Base-by-base conservation (phyloP, 164 flowering plant species). In the Tetracentron sinense region DNA sequence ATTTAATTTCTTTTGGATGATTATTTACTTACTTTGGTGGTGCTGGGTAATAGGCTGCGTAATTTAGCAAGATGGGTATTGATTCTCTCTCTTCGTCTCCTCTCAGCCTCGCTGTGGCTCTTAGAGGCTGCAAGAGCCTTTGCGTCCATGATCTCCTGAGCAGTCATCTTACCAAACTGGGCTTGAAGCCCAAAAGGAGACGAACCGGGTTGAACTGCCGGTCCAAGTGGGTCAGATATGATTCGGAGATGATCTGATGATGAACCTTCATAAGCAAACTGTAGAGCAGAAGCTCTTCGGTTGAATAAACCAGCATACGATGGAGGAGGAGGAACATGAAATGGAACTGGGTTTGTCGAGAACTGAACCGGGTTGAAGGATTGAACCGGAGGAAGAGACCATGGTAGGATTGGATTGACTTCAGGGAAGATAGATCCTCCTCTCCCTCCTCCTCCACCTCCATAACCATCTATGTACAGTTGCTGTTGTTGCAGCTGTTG, bases 71-170 rank as follows among this genome's bases (percentile, higher is more conserved):
- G 87, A 67, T 87, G 93, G 63, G 80, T 85, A 68, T 87, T 87
- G 76, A 87, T 95, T 65, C 97, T 82, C 70, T 90, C 99, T 62
- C 97, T 76, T 12, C 93, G 71, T 38, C 86, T 66, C 67, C 90
- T 76, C 65, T 87, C 93, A 56, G 90, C 93, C 69, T 87, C 93
- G 58, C 90, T 87, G 58, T 87, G 93, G 67, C 90, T 87, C 67
- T 83, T 87, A 3, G 93, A 87, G 35, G 93, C 93, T 19, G 93
- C 93, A 1, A 85, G 74, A 23, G 90, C 93, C 60, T 87, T 87
- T 1, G 93, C 93, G 62, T 87, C 90, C 90, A 87, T 83, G 46
- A 87, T 87, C 58, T 87, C 93, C 61, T 87, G 90, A 29, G 90
- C 84, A 6, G 79, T 80, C 85, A 87, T 74, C 58, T 82, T 82